phyloP scores from a whole-genome alignment of 2,329 filamentous ascomycete genomes.

The Conoideocrella luteorostrata region DNA sequence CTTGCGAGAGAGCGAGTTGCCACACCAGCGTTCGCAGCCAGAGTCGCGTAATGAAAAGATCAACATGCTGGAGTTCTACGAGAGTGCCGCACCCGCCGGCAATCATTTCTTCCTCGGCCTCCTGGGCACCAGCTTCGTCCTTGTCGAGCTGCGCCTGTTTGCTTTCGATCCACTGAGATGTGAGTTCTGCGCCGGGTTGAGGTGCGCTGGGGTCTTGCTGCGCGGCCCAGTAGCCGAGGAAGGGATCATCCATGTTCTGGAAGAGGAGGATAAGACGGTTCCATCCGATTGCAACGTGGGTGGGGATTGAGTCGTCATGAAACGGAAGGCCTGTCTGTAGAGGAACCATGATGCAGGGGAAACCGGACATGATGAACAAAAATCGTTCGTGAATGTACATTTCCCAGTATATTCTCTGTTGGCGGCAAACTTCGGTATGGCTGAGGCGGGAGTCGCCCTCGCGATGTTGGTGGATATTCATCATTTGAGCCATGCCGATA shows the following conservation, averaged over 20 bases:
- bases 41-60: conserved; percentile 33
- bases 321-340: conserved; percentile 24
- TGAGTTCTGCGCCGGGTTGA: conserved; percentile 18
- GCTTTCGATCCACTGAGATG: conserved; percentile 32
- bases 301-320: conserved; percentile 26
- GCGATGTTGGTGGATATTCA: conserved; percentile 35
- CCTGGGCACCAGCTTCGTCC: conserved; percentile 26
- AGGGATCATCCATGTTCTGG: conserved; percentile 30
- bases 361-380: conserved; percentile 44
- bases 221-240: conserved; percentile 30
- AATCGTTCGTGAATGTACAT: conserved; percentile 34
- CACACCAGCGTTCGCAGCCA: conserved; percentile 36
- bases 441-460: conserved; percentile 12
- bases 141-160: conserved; percentile 34
- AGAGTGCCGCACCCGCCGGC: conserved; percentile 20
- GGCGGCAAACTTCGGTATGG: conserved; percentile 13
- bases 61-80: conserved; percentile 33
- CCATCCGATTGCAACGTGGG: conserved; percentile 31
- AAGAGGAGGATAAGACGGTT: conserved; percentile 32
- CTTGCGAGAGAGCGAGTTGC: conserved; percentile 34
- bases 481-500: conserved; percentile 36
- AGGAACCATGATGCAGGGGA: conserved; percentile 28
- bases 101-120: conserved; percentile 20
- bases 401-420: conserved; percentile 18
- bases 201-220: conserved; percentile 18